Evolutionary conservation across 176 grass and related monocot genomes (phyloP).

Genomic region (Calamus simplicifolius): DNA sequence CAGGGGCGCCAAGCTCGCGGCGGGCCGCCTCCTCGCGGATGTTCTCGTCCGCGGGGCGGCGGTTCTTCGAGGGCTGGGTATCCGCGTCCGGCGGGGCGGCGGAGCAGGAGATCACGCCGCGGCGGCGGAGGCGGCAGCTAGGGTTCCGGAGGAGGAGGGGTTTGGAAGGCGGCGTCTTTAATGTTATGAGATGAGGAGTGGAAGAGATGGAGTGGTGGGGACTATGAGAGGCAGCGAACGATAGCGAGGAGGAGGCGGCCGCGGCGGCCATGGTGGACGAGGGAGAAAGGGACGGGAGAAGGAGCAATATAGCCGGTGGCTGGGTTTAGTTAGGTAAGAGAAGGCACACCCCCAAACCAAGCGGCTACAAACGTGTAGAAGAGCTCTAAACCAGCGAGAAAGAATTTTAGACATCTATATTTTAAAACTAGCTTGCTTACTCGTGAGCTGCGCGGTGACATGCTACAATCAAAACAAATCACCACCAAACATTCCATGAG

Average conservation of each 20-base stretch:
- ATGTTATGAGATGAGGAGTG: neutral
- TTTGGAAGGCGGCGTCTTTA: neutral
- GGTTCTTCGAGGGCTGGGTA: conserved; percentile 24
- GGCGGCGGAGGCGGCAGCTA: conserved; percentile 11
- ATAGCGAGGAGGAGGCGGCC: conserved; percentile 27
- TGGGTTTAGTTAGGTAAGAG: too few relatives aligned
- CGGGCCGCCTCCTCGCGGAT: conserved; percentile 82
- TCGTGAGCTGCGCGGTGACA: too few relatives aligned
- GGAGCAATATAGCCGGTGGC: neutral
- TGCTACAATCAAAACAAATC: too few relatives aligned
- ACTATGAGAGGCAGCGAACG: conserved; percentile 40
- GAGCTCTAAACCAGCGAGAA: too few relatives aligned
- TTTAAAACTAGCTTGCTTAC: too few relatives aligned
- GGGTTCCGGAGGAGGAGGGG: conserved; percentile 8
- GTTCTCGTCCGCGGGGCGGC: conserved; percentile 65
- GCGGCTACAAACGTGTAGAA: too few relatives aligned
- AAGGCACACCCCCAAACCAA: too few relatives aligned
- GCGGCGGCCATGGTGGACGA: conserved; percentile 44
- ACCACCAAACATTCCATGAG: too few relatives aligned
- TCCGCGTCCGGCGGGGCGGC: conserved; percentile 3
- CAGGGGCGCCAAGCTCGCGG: conserved; percentile 28
- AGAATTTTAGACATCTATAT: too few relatives aligned
- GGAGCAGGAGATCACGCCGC: conserved; percentile 35
- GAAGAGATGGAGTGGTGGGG: conserved; percentile 13
- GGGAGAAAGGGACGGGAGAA: conserved; percentile 27